These are phyloP conservation scores for Umbelopsis vinacea DNA, from an alignment of 192 early-diverging fungal genomes.

Conservation along the genomic window DNA sequence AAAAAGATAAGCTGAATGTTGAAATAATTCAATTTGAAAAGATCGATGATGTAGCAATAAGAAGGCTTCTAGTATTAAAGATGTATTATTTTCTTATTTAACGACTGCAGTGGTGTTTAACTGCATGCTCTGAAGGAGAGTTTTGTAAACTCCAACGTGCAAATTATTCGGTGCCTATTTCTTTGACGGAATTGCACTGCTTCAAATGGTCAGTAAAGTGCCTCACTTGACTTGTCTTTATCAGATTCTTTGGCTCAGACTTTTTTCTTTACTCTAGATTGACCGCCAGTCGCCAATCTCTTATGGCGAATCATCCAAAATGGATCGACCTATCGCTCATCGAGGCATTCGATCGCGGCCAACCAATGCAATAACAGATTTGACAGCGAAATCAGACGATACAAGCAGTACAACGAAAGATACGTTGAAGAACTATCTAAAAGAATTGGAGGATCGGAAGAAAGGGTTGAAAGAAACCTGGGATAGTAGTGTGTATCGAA, in stretches of 20 bases:
- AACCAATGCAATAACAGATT: not conserved
- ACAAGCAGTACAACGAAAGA: not conserved
- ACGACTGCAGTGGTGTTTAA: too few species aligned
- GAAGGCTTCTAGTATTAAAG: too few species aligned
- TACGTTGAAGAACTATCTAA: conserved; percentile 1
- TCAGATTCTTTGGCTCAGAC: not conserved
- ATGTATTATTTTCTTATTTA: too few species aligned
- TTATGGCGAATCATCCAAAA: not conserved
- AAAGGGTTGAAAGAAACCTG: not conserved
- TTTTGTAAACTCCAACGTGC: too few species aligned
- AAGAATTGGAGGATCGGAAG: not conserved
- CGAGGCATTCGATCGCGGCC: not conserved
- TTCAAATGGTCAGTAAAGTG: not conserved
- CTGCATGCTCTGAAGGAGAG: too few species aligned
- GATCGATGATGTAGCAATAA: too few species aligned
- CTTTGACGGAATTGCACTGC: too few species aligned
- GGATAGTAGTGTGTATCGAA: not conserved
- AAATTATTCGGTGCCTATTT: too few species aligned
- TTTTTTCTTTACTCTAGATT: not conserved
- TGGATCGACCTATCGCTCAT: not conserved
- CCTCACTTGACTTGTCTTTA: not conserved
- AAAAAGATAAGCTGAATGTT: too few species aligned
- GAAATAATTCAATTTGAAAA: too few species aligned
- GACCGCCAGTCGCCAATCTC: conserved; percentile 1
- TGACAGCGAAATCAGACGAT: not conserved